Percentiles rank a stretch among this genome's conserved stretches.
These are phyloP conservation scores for Cymbopogon citratus DNA, from an alignment of 176 grass and related monocot species.

Conservation along the genomic window DNA sequence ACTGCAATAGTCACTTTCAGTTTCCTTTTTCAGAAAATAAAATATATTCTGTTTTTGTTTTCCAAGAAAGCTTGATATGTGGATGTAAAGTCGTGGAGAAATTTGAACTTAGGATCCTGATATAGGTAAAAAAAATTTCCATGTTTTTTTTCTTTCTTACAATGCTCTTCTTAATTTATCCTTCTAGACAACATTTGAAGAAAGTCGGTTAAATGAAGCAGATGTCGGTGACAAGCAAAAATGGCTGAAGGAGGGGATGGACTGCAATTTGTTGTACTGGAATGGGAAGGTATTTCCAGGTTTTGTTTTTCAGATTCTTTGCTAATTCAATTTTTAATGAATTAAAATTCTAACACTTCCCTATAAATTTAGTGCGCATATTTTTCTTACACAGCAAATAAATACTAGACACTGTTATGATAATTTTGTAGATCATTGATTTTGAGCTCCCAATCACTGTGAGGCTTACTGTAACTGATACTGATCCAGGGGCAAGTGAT, in stretches of 20 bases:
- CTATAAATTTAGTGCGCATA: neutral
- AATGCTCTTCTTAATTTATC: conserved; percentile 19
- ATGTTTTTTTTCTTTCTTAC: neutral
- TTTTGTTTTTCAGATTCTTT: neutral
- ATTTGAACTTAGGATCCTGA: neutral
- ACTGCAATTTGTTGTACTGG: conserved; percentile 91
- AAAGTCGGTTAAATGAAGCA: conserved; percentile 65
- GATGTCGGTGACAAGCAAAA: conserved; percentile 82
- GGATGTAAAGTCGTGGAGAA: neutral
- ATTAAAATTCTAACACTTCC: neutral
- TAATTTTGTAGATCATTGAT: conserved; percentile 70
- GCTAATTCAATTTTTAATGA: neutral
- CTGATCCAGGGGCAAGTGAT: conserved; percentile 65
- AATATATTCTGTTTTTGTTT: neutral
- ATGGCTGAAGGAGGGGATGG: conserved; percentile 89
- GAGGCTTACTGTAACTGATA: conserved; percentile 67
- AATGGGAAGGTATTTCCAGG: conserved; percentile 65
- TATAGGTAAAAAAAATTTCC: neutral
- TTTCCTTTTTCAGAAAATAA: neutral
- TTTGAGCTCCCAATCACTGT: conserved; percentile 86
- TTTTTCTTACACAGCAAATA: neutral
- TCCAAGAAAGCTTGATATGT: neutral
- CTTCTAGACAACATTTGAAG: conserved; percentile 62
- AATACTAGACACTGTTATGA: neutral
- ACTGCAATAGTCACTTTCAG: neutral